phyloP scores from a whole-genome alignment of 2,329 filamentous ascomycete species.

The Aspergillus pseudotamarii region DNA sequence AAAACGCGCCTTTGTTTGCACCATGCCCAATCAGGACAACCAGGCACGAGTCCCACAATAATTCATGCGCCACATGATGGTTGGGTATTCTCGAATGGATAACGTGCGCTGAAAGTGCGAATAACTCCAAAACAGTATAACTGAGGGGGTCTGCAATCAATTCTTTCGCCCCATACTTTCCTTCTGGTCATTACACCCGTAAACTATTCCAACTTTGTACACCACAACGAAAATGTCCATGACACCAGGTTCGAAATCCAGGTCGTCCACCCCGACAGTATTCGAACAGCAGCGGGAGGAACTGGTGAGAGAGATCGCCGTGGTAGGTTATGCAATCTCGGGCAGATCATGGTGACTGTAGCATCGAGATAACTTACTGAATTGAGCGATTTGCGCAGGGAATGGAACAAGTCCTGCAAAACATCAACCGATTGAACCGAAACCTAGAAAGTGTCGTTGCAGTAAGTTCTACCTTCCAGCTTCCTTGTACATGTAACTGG shows the following conservation, averaged over 20 bases:
- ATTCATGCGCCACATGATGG: neutral
- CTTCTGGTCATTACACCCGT: neutral
- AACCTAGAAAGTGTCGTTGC: slow-evolving; percentile 88
- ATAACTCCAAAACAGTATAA: neutral
- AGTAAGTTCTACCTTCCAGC: slow-evolving; percentile 53
- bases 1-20: neutral
- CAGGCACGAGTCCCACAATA: neutral
- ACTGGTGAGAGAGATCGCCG: slow-evolving; percentile 47
- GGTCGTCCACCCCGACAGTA: slow-evolving; percentile 34
- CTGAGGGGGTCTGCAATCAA: neutral
- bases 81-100: neutral
- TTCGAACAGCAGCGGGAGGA: slow-evolving; percentile 49
- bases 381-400: slow-evolving; percentile 44
- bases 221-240: slow-evolving; percentile 18
- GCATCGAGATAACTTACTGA: neutral
- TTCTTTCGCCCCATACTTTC: no score
- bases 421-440: slow-evolving; percentile 93
- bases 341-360: neutral
- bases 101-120: neutral
- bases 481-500: neutral
- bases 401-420: slow-evolving; percentile 88
- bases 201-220: neutral
- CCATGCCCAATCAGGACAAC: neutral
- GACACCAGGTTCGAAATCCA: slow-evolving; percentile 15
- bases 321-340: slow-evolving; percentile 32